phyloP scores from a whole-genome alignment of 1,284 basidiomycete species.

The Neolentinus lepideus region DNA sequence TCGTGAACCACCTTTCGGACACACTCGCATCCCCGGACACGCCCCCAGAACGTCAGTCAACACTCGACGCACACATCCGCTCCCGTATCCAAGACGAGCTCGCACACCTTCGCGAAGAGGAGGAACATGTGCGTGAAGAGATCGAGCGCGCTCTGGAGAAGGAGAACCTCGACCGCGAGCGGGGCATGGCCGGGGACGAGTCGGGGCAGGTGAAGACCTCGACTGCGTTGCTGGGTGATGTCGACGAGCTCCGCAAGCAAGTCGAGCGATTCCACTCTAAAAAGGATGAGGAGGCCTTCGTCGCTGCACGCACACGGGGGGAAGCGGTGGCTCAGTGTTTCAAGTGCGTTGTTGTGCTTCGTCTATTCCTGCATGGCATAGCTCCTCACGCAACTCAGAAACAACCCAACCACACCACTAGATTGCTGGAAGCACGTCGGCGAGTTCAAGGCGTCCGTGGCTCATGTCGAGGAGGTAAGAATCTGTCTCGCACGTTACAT shows the following conservation, averaged over 20 bases:
- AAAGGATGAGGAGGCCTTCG: conserved; percentile 45
- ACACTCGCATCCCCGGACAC: conserved; percentile 47
- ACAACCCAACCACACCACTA: conserved; percentile 50
- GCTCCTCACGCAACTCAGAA: conserved; percentile 30
- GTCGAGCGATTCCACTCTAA: conserved; percentile 67
- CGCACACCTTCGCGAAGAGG: conserved; percentile 52
- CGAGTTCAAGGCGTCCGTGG: conserved; percentile 68
- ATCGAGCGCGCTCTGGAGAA: conserved; percentile 70
- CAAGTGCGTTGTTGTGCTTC: conserved; percentile 36
- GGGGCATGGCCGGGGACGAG: conserved; percentile 37
- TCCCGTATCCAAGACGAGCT: conserved; percentile 61
- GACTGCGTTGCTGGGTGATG: conserved; percentile 55
- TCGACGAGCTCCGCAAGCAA: conserved; percentile 64
- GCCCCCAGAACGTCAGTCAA: conserved; percentile 59
- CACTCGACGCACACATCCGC: conserved; percentile 62
- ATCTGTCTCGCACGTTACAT: not conserved
- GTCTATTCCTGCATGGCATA: conserved; percentile 2
- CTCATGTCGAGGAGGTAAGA: conserved; percentile 55
- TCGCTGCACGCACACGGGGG: conserved; percentile 48
- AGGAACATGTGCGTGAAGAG: conserved; percentile 55
- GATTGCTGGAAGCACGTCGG: conserved; percentile 75
- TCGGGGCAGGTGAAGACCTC: conserved; percentile 50
- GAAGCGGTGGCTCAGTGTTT: conserved; percentile 69
- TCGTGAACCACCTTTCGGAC: conserved; percentile 71
- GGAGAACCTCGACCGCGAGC: conserved; percentile 74